Base-by-base conservation (phyloP, 179 eudicot genomes). In the Monotropa hypopitys region DNA sequence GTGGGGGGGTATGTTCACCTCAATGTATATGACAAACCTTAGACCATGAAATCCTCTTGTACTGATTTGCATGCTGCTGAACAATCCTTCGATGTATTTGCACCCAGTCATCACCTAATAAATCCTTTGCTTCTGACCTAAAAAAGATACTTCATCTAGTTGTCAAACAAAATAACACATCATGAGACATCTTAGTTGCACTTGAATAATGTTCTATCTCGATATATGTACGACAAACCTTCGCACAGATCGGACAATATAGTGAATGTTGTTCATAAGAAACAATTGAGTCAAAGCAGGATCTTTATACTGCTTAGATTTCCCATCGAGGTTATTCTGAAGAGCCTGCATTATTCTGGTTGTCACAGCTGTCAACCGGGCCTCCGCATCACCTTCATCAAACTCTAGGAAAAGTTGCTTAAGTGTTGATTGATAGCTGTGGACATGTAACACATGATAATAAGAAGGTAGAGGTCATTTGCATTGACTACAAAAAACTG, bases 41-140 rank as follows among this genome's bases (percentile, higher is more conserved):
- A 20, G 94, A 85, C 98, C 96, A 94, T 67, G 96, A 89, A 63
- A 92, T 73, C 84, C 97, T 89, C 86, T 94, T 94, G 76, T 94
- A 94, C 75, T 90, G 96, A 84, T 92, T 92, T 51, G 98, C 98
- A 82, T 92, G 95, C 72, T 92, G 97, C 83, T 92, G 98, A 74
- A 94, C 97, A 77, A 90, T 81, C 75, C 97, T 85, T 77, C 98
- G 82, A 79, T 94, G 98, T 78, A 91, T 83, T 76, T 94, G 97
- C 51, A 94, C 98, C 98, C 98, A 94, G 82, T 94, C 98, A 85
- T 94, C 94, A 40, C 98, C 98, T 61, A 94, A 78, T 76, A 92
- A 66, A 74, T 94, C 96, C 81, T 92, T 92, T 77, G 94, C 98
- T 78, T 94, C 97, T 15, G 98, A 92, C 90, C 98, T 94, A 73